Evolutionary conservation across 1,284 basidiomycete species (phyloP).

Genomic region (Boletellus deceptivus): DNA sequence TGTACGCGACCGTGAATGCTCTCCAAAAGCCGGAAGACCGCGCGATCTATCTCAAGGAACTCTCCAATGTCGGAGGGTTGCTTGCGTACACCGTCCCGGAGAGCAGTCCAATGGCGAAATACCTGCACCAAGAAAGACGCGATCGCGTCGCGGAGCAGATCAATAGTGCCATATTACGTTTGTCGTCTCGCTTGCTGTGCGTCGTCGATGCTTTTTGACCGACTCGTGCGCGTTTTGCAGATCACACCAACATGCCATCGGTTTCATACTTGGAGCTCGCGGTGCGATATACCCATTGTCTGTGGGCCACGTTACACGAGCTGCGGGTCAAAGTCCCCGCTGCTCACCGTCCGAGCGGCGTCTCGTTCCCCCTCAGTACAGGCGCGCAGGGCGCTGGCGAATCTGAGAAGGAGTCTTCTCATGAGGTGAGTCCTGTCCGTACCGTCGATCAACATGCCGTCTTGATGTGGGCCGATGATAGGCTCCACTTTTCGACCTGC

Average conservation of each 20-base stretch:
- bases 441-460: neutral
- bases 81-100: constrained; percentile 78
- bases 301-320: constrained; percentile 58
- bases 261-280: constrained; percentile 62
- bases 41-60: constrained; percentile 61
- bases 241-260: constrained; percentile 47
- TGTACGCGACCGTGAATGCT: constrained; percentile 54
- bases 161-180: constrained; percentile 80
- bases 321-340: constrained; percentile 45
- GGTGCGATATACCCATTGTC: constrained; percentile 55
- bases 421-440: constrained; percentile 20
- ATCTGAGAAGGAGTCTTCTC: constrained; percentile 27
- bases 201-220: constrained; percentile 1
- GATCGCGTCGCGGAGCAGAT: constrained; percentile 83
- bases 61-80: constrained; percentile 69
- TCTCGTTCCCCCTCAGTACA: constrained; percentile 17
- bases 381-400: constrained; percentile 13
- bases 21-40: constrained; percentile 55
- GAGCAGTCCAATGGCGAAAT: constrained; percentile 62
- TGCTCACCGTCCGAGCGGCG: constrained; percentile 42
- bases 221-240: constrained; percentile 35
- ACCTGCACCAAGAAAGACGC: constrained; percentile 69
- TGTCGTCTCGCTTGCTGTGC: constrained; percentile 29
- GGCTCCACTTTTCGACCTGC: constrained; percentile 49
- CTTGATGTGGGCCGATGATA: constrained; percentile 5